Base-by-base conservation (phyloP, 768 basidiomycete genomes). In the button mushroom (Agaricus bisporus) region DNA sequence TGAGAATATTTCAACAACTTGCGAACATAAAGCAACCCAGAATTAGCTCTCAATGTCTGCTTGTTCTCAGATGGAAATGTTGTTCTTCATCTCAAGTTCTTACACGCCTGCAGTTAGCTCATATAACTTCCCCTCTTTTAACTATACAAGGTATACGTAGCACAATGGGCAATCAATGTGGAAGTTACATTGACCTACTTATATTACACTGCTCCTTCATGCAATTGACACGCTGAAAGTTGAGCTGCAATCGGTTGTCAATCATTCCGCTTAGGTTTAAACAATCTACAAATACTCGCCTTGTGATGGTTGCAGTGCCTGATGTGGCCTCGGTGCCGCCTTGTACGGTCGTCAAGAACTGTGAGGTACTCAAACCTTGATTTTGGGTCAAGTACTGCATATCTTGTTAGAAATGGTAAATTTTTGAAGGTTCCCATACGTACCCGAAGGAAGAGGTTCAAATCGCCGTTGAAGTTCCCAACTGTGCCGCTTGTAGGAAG, bases 321-420 rank as follows among this genome's bases (percentile, higher is more conserved):
- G 72, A 72, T 0, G 80, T 84, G 14, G 79, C 78, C 64, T 87
- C 85, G 0, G 80, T 81, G 5, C 85, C 85, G 6, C 73, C 83
- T 60, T 86, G 83, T 1, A 75, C 75, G 11, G 77, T 82, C 36
- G 64, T 74, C 49, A 86, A 70, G 67, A 74, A 86, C 59, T 86
- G 77, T 2, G 79, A 76, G 12, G 73, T 61, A 55, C 67, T 64
- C 29, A 87, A 57, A 4, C 73, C 70, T 32, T 75, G 68, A 43
- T 71, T 66, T 8, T 73, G 49, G 0, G 75, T 76, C 60, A 87
- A 64, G 57, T 81, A 78, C 82, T 86, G 39, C 1, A 45, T 8
- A 4, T 22, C 22, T 18, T 48, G 1, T 53, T 22, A 55, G 37
- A 9, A 5, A 12, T 38, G 32, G 9, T 28, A 14, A 14, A 5